These are phyloP conservation scores for Fraxinus nigra DNA, from an alignment of 305 asterid species.

Conservation along the genomic window DNA sequence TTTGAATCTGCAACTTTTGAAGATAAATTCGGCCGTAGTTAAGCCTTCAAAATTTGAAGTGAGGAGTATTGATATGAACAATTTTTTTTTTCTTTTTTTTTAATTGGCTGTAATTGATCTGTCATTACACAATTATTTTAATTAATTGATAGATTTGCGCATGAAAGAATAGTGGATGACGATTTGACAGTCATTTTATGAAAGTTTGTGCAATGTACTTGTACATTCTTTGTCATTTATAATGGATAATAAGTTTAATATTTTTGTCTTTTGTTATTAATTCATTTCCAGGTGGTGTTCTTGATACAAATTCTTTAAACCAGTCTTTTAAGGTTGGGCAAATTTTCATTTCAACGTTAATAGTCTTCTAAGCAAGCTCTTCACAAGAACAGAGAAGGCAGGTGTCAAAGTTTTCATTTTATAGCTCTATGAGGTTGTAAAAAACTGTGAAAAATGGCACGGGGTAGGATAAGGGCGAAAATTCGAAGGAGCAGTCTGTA, in stretches of 20 bases:
- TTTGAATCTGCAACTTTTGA: constrained; percentile 21
- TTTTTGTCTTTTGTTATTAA: constrained; percentile 2
- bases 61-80: neutral
- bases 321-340: constrained; percentile 13
- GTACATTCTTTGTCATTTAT: constrained; percentile 6
- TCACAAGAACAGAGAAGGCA: constrained; percentile 30
- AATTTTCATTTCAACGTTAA: constrained; percentile 20
- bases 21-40: constrained; percentile 1
- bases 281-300: constrained; percentile 25
- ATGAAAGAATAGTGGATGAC: constrained; percentile 22
- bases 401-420: constrained; percentile 21
- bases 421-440: constrained; percentile 18
- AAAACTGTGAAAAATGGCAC: constrained; percentile 40
- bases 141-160: constrained; percentile 20
- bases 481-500: constrained; percentile 62
- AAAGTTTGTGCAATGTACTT: constrained; percentile 14
- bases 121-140: constrained; percentile 20
- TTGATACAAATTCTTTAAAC: constrained; percentile 18
- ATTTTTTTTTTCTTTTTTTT: neutral
- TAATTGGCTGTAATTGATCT: constrained; percentile 19
- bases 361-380: constrained; percentile 24
- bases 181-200: constrained; percentile 10
- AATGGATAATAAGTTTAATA: neutral
- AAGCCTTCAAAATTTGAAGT: constrained; percentile 5
- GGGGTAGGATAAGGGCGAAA: constrained; percentile 64